Evolutionary conservation across 2,329 filamentous ascomycete genomes (phyloP).

Genomic region (Aspergillus sp.): DNA sequence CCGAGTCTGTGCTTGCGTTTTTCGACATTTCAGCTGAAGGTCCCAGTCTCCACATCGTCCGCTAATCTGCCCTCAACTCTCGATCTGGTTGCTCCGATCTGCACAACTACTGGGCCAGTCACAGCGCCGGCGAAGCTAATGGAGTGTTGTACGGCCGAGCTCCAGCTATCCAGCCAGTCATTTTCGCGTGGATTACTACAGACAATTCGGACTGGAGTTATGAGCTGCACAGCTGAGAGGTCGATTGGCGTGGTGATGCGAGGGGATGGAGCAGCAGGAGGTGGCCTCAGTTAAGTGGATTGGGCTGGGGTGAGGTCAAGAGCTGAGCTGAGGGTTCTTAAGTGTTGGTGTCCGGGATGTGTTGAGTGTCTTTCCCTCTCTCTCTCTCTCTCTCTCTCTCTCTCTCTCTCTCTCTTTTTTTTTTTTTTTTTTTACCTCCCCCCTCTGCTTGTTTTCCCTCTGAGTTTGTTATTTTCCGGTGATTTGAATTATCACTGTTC

Average conservation of each 20-base stretch:
- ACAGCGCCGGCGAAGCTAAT: background rate
- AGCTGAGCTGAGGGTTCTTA: too few species aligned
- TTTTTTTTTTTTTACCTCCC: too few species aligned
- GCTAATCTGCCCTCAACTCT: background rate
- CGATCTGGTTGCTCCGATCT: background rate
- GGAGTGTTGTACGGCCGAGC: background rate
- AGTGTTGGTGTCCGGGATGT: too few species aligned
- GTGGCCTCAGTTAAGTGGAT: too few species aligned
- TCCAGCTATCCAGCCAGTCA: too few species aligned
- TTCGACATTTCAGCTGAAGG: background rate
- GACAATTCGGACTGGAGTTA: background rate
- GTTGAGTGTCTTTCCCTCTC: background rate
- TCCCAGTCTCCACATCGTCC: background rate
- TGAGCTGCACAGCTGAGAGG: background rate
- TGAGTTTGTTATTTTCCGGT: background rate
- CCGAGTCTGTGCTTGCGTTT: background rate
- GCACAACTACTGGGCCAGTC: background rate
- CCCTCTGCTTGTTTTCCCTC: background rate
- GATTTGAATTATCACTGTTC: background rate
- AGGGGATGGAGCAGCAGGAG: too few species aligned
- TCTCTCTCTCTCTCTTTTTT: background rate
- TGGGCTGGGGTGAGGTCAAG: too few species aligned
- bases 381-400: too few species aligned
- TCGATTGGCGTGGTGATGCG: too few species aligned
- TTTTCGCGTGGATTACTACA: too few species aligned